phyloP scores from a whole-genome alignment of 164 flowering plant species.

The Macadamia integrifolia region DNA sequence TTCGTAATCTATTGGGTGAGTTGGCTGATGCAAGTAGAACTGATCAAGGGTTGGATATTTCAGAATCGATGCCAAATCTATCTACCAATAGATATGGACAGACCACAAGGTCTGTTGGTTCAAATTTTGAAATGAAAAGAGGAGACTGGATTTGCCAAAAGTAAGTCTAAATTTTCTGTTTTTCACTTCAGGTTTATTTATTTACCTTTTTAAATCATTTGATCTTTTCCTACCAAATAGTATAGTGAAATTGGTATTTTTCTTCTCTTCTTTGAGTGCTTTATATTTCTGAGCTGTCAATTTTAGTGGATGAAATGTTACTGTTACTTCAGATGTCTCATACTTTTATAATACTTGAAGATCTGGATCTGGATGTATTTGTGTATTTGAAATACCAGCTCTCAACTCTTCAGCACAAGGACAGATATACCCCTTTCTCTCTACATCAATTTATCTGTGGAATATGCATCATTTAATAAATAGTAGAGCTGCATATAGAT shows the following conservation, averaged over 20 bases:
- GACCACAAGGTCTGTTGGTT: slow-evolving; percentile 28
- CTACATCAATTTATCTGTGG: too few species aligned
- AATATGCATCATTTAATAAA: too few species aligned
- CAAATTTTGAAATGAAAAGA: slow-evolving; percentile 62
- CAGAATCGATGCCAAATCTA: slow-evolving; percentile 31
- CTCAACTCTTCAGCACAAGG: too few species aligned
- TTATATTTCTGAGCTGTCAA: too few species aligned
- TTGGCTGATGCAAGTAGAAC: slow-evolving; percentile 32
- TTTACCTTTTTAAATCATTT: not conserved
- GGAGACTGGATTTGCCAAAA: slow-evolving; percentile 87
- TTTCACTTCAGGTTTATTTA: not conserved
- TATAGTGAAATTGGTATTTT: too few species aligned
- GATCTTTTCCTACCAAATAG: not conserved
- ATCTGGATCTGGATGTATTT: not conserved
- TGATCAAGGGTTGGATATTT: slow-evolving; percentile 12
- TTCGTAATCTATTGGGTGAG: slow-evolving; percentile 58
- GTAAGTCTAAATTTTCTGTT: slow-evolving; percentile 27
- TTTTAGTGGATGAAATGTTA: not conserved
- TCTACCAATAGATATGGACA: slow-evolving; percentile 37
- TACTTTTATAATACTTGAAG: not conserved
- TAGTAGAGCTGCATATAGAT: too few species aligned
- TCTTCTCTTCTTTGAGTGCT: too few species aligned
- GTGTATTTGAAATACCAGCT: too few species aligned
- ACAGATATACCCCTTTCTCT: too few species aligned
- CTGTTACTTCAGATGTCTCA: not conserved